A percentile compares a stretch with the other conserved stretches of the same genome.
Evolutionary conservation across 2,329 filamentous ascomycete genomes (phyloP).

Genomic region (Neofusicoccum kwambonambiense): DNA sequence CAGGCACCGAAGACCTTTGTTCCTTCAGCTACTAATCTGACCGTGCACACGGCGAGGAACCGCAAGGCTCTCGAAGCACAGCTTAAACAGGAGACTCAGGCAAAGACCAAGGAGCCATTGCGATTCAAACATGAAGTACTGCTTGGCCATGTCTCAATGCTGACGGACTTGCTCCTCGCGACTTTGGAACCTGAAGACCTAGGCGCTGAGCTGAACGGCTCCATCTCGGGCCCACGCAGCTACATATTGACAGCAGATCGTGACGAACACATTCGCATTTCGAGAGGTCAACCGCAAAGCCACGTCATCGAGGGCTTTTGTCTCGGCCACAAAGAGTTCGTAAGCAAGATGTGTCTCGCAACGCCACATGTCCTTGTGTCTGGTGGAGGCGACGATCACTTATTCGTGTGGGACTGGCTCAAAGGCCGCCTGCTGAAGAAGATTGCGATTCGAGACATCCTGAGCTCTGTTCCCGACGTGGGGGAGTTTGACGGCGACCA

Average conservation of each 20-base stretch:
- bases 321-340: conserved; percentile 81
- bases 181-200: conserved; percentile 46
- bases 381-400: conserved; percentile 77
- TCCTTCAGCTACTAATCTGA: conserved; percentile 57
- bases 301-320: conserved; percentile 90
- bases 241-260: conserved; percentile 69
- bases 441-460: conserved; percentile 40
- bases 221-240: conserved; percentile 36
- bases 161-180: conserved; percentile 69
- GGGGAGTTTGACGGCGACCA: conserved; percentile 18
- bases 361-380: conserved; percentile 69
- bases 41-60: conserved; percentile 63
- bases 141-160: conserved; percentile 91
- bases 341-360: conserved; percentile 72
- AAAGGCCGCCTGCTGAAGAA: conserved; percentile 54
- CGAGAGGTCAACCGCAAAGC: conserved; percentile 74
- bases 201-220: not conserved
- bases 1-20: conserved; percentile 39
- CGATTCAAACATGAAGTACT: conserved; percentile 74
- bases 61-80: conserved; percentile 58
- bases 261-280: conserved; percentile 85
- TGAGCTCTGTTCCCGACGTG: not conserved
- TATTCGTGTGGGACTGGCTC: conserved; percentile 83
- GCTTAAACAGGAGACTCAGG: conserved; percentile 42
- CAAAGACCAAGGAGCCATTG: conserved; percentile 49